Base-by-base conservation (phyloP, 768 basidiomycete genomes). In the Tephrocybe rancida region DNA sequence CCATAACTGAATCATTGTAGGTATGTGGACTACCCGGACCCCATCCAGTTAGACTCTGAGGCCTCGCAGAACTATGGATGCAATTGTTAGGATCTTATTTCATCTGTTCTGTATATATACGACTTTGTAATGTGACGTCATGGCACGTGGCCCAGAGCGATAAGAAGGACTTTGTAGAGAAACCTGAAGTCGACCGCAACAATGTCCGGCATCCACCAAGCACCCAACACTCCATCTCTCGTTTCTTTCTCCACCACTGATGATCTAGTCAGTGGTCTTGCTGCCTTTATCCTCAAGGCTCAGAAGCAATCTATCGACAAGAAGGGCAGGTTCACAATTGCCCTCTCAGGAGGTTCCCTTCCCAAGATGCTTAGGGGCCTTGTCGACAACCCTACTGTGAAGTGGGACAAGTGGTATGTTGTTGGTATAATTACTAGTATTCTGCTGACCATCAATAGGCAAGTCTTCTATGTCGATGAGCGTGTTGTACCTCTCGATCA, bases 11-110 rank as follows among this genome's bases (percentile, higher is more conserved):
- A n/a, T 8, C 21, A 27, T 34, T 34, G 35, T 71, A 98, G 95
- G 70, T 95, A 94, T 76, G 90, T 94, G 63, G 96, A 99, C 77
- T 99, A 98, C 72, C 96, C 96, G 25, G 96, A 99, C 72, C 96
- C 96, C 14, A 98, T 99, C 71, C 88, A 93, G 70, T 90, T 98
- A 69, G 94, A 98, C 73, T 85, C 90, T 52, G 94, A 97, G 75
- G 89, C 82, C 67, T 86, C 88, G 50, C 94, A 95, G 79, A 90
- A 79, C 70, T 93, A 92, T 67, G 90, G 88, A 52, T 98, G 95
- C 82, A 94, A 84, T 67, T 98, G 95, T 75, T 95, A 62, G 75
- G 58, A 21, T 29, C 13, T 19, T 43, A 55, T 50, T 26, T 53
- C n/a, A n/a, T 43, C 41, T 46, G 30, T 55, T 44, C 38, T 52